These are phyloP conservation scores for Pelargonium australe DNA, from an alignment of 441 rosid genomes.

Conservation along the genomic window DNA sequence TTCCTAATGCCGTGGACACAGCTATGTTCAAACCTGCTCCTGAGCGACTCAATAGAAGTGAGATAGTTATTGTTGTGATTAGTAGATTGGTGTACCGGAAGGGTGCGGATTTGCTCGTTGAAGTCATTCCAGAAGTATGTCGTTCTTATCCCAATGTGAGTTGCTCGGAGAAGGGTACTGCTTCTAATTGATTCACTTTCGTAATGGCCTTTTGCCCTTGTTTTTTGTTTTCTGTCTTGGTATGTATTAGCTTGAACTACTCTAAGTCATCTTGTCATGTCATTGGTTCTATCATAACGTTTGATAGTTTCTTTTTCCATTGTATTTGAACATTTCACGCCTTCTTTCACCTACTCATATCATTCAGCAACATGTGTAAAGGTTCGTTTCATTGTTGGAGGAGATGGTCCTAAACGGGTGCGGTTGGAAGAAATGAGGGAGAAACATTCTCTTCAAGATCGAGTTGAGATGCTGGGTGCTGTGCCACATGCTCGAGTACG, in stretches of 20 bases:
- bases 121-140: slow-evolving; percentile 92
- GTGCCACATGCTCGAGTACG: slow-evolving; percentile 88
- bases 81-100: slow-evolving; percentile 94
- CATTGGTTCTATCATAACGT: too few species aligned
- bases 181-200: slow-evolving; percentile 8
- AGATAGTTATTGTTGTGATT: slow-evolving; percentile 78
- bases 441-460: slow-evolving; percentile 91
- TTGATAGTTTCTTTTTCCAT: too few species aligned
- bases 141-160: slow-evolving; percentile 70
- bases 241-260: background rate
- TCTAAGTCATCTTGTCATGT: slow-evolving; percentile 2
- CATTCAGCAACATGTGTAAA: slow-evolving; percentile 27
- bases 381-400: slow-evolving; percentile 93
- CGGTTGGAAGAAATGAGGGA: slow-evolving; percentile 97
- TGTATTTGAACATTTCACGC: too few species aligned
- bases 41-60: slow-evolving; percentile 43
- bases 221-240: slow-evolving; percentile 5
- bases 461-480: slow-evolving; percentile 95
- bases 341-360: slow-evolving; percentile 16
- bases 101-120: slow-evolving; percentile 95
- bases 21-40: slow-evolving; percentile 88
- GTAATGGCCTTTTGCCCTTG: background rate
- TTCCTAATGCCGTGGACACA: slow-evolving; percentile 96
- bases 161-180: slow-evolving; percentile 11
- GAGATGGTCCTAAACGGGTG: slow-evolving; percentile 96